These are phyloP conservation scores for Coemansia sp. DNA, from an alignment of 192 early-diverging fungal species.

Conservation along the genomic window DNA sequence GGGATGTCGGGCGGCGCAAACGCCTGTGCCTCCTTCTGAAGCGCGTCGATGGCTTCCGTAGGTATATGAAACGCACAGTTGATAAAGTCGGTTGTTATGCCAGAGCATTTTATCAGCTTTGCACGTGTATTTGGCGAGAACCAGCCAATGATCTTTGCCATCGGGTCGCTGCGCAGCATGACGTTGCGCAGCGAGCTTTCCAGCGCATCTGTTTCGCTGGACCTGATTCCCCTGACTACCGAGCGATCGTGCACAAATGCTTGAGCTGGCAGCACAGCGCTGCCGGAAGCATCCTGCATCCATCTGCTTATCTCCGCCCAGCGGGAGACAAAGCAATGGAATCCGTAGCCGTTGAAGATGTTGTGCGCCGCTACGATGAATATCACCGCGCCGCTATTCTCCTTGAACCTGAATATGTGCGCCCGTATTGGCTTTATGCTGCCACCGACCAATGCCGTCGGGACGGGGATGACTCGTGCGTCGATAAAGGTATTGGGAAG, in stretches of 20 bases:
- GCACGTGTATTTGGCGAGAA: conserved; percentile 1
- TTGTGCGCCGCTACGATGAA: background rate
- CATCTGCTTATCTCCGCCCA: conserved; percentile 10
- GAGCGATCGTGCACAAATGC: conserved; percentile 2
- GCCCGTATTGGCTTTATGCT: background rate
- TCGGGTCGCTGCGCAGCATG: background rate
- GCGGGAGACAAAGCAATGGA: background rate
- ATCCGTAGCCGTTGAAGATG: background rate
- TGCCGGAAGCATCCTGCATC: conserved; percentile 2
- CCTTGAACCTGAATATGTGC: background rate
- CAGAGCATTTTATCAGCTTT: background rate
- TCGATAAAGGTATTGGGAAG: conserved; percentile 1
- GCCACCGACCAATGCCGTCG: background rate
- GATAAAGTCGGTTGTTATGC: background rate
- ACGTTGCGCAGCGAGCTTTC: background rate
- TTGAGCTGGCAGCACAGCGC: background rate
- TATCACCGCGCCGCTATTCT: background rate
- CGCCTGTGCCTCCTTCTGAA: background rate
- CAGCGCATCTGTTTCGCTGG: background rate
- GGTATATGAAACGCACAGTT: conserved; percentile 5
- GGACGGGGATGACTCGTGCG: background rate
- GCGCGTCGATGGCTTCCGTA: background rate
- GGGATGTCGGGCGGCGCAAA: background rate
- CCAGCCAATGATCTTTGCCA: background rate
- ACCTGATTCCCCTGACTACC: background rate